Conservation (phyloP, 495 filamentous ascomycete genomes). For the Trichocladium antarcticum region DNA sequence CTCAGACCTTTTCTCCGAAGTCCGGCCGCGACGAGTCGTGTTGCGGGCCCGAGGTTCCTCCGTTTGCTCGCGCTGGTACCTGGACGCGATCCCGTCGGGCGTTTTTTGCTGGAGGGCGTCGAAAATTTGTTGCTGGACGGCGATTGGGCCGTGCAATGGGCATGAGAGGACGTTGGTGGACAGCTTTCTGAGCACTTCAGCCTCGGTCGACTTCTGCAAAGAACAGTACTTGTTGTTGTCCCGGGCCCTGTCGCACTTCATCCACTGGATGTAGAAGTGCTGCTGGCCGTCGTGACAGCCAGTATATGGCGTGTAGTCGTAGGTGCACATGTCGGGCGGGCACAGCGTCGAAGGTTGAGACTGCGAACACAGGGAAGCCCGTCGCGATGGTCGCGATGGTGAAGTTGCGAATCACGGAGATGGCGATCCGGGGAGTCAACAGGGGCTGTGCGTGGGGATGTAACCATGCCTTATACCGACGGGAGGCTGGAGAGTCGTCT, state of each 20-base stretch:
- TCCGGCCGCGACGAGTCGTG: neutral
- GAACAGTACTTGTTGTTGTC: constrained; percentile 19
- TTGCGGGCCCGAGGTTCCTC: neutral
- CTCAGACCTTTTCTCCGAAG: neutral
- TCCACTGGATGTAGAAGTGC: constrained; percentile 27
- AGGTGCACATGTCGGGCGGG: constrained; percentile 22
- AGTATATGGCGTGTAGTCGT: constrained; percentile 24
- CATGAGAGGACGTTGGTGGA: constrained; percentile 22
- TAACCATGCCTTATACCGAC: constrained; percentile 5
- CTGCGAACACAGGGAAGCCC: neutral
- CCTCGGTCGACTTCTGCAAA: constrained; percentile 12
- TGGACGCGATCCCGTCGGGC: neutral
- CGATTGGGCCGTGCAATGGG: constrained; percentile 22
- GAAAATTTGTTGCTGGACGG: constrained; percentile 20
- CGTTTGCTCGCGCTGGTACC: neutral
- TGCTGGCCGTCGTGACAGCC: constrained; percentile 19
- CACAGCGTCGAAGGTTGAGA: neutral
- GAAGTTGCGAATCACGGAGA: neutral
- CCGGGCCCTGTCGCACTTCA: constrained; percentile 22
- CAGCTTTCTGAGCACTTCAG: constrained; percentile 16
- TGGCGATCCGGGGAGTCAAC: neutral
- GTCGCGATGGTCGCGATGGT: constrained; percentile 5
- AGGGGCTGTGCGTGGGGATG: neutral
- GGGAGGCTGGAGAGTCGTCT: neutral
- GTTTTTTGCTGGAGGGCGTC: neutral